Percentiles rank a stretch among this genome's conserved stretches.
Evolutionary conservation across 345 rosid genomes (phyloP).

Genomic region (Pugionium cornutum): DNA sequence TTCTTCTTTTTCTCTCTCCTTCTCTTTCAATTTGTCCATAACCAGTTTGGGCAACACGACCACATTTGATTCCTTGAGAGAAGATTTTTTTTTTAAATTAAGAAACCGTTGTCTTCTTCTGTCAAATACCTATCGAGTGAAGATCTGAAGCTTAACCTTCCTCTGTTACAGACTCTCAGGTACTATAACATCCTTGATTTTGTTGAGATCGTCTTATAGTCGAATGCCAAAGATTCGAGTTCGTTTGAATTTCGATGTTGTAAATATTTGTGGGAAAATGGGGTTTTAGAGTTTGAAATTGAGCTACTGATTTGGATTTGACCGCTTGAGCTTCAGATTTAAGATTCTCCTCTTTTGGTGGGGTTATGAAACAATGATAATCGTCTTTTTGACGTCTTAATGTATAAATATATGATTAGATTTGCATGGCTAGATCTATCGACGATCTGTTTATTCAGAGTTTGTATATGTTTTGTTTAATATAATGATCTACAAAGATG

Average conservation of each 20-base stretch:
- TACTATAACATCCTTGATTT: conserved; percentile 6
- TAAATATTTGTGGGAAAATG: not conserved
- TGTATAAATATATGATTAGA: not conserved
- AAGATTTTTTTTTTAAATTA: conserved; percentile 9
- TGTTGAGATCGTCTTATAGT: not conserved
- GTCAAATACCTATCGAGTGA: not conserved
- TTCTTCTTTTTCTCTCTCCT: not conserved
- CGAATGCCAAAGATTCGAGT: not conserved
- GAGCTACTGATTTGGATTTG: conserved; percentile 2
- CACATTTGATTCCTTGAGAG: conserved; percentile 9
- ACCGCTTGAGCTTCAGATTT: too few species aligned
- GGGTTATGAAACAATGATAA: conserved; percentile 24
- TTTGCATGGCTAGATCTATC: conserved; percentile 27
- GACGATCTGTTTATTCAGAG: conserved; percentile 8
- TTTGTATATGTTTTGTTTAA: not conserved
- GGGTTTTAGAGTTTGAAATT: not conserved
- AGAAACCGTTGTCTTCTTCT: conserved; percentile 24
- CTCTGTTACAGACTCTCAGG: conserved; percentile 40
- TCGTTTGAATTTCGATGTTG: not conserved
- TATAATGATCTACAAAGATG: conserved; percentile 13
- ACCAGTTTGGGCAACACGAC: conserved; percentile 35
- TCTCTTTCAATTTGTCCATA: conserved; percentile 16
- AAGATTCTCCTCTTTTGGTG: conserved; percentile 21
- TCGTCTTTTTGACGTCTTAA: conserved; percentile 9
- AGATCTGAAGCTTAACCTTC: conserved; percentile 36